Evolutionary conservation across 441 rosid species (phyloP), one percentile per base, ranked within the genome.

Genomic region (Bruguiera hainesii): DNA sequence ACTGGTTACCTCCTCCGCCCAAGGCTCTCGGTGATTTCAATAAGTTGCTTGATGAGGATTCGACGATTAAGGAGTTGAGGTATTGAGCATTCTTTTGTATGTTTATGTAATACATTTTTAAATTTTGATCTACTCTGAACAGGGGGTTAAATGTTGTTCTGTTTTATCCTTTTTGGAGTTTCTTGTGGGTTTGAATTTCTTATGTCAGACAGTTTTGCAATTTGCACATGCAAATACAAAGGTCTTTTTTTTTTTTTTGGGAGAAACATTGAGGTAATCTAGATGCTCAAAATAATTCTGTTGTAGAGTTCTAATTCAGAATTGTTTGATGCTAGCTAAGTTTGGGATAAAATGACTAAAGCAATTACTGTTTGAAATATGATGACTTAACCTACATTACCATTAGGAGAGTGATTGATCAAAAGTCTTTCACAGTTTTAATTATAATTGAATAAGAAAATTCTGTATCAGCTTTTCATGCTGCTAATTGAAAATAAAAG

Each of bases 1-100:
- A 89, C 75, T 91, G 96, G 96, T 75, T 91, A 71, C 87, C 82
- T 80, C 96, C 96, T 35, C 96, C 96, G 0, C 96, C 96, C 0
- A 81, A 85, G 73, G 73, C 75, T 69, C 35, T 68, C 18, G 37
- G 63, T 3, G 70, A 75, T 16, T 66, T 35, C 50, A 56, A 23
- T 62, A 77, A 75, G 50, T 71, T 67, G 63, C 72, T 81, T 2
- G 71, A 23, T 59, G 97, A 89, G 80, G 85, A 89, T 76, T 77
- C 95, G 1, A 85, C 92, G 15, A 75, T 94, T 57, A 91, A 78
- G 79, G 89, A 85, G 65, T 73, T 93, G 78, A 93, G 98, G 98
- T 88, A 86, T 18, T 51, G 39, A 42, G 46, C 16, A 30, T 18
- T 48, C 10, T 4, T 30, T n/a, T 37, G 16, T 18, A 33, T 7